phyloP scores from a whole-genome alignment of 108 stramenopile genomes.

The Cyclostephanos tholiformis region DNA sequence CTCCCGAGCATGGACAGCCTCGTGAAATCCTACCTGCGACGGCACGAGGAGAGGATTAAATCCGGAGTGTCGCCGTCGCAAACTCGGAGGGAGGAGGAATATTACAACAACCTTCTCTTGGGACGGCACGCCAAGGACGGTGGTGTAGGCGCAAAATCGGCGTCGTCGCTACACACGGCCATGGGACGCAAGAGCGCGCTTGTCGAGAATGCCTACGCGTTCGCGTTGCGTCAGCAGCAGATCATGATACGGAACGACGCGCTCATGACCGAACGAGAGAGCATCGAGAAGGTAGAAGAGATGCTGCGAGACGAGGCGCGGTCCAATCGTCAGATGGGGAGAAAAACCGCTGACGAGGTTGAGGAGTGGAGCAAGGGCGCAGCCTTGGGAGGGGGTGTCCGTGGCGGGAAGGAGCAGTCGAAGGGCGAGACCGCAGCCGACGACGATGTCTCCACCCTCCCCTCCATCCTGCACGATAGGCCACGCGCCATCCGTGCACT shows the following conservation, averaged over 20 bases:
- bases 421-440: constrained; percentile 12
- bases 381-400: neutral
- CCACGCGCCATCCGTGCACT: constrained; percentile 74
- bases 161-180: constrained; percentile 41
- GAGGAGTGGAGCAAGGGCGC: constrained; percentile 41
- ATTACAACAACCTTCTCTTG: constrained; percentile 70
- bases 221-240: constrained; percentile 78
- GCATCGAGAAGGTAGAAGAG: constrained; percentile 68
- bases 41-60: constrained; percentile 39
- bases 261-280: constrained; percentile 61
- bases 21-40: constrained; percentile 60
- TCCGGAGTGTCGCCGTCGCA: constrained; percentile 24
- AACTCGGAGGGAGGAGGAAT: constrained; percentile 51
- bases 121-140: constrained; percentile 38
- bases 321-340: constrained; percentile 39
- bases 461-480: constrained; percentile 55
- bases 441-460: constrained; percentile 38
- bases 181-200: constrained; percentile 74
- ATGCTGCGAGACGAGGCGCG: constrained; percentile 58
- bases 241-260: constrained; percentile 53
- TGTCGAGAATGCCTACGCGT: constrained; percentile 75
- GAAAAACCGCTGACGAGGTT: constrained; percentile 41
- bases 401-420: neutral
- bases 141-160: neutral
- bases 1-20: constrained; percentile 57